Evolutionary conservation across 371 early-diverging fungal species (phyloP), one percentile per base, ranked within the genome.

Genomic region (Blastocladiella emersonii): DNA sequence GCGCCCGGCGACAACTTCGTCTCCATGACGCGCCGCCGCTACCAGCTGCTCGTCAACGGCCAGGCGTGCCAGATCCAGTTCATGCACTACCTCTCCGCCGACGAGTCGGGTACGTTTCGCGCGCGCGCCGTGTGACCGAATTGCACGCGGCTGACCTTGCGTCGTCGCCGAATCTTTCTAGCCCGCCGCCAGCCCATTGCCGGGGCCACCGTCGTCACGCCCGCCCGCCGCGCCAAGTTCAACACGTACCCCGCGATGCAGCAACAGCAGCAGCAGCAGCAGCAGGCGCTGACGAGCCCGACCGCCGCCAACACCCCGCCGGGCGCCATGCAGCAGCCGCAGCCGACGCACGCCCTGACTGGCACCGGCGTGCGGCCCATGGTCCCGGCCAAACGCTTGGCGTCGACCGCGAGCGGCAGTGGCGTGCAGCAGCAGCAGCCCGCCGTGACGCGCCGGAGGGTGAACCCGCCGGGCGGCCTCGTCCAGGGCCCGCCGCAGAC

Each of bases 31-130:
- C 44, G 57, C n/a, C n/a, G 34, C 25, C 23, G 62, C 15, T 62
- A 62, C 30, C 61, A 61, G 34, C 34, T 62, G 25, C 8, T 61
- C 32, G 19, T 1, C 13, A 62, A 61, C 56, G 23, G 23, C 34
- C 44, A 62, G 36, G 61, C 62, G 13, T 8, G 7, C n/a, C 62
- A 61, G 30, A 10, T 62, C 15, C 62, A 62, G 55, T 55, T 62
- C n/a, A 34, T 62, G 19, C 62, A 62, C 34, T 62, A 62, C 23
- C 62, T 62, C 21, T 61, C 62, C 0, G 27, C 62, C 41, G 62
- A 62, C 37, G 17, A 62, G 27, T 7, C 7, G 21, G 34, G 61
- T 61, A 61, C 25, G 43, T 13, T 56, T 53, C 34, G 17, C 25
- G 13, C 32, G 15, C n/a, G 1, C 15, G 8, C 34, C 8, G 5